Evolutionary conservation across 2,329 filamentous ascomycete species (phyloP), one percentile per base, ranked within the genome.

Genomic region (Trichophyton benhamiae): DNA sequence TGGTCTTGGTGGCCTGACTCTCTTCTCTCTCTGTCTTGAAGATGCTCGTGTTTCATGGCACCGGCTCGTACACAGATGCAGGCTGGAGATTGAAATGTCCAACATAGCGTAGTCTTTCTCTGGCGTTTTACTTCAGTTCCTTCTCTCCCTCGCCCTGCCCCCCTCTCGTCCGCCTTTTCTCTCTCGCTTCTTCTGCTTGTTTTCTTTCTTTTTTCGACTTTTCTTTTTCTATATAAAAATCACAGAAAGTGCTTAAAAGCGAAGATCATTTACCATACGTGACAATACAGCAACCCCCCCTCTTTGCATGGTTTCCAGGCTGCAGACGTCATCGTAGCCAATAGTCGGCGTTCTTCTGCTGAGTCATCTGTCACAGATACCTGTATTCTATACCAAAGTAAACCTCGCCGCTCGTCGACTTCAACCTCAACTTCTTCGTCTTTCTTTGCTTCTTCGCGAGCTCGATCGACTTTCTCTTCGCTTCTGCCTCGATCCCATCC

Each of bases 1-100:
- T 2, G 41, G 41, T n/a, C 41, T 44, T 44, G 41, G 41, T 44
- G 41, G 41, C 41, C 41, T 44, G 41, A 38, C 33, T 9, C 33
- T 27, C 33, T 38, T 38, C 9, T 13, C 33, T 13, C 9, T 3
- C 11, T 38, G 9, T 38, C 33, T 44, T 15, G 4, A 55, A 17
- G 33, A 15, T 55, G 52, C 52, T 36, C 52, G 52, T 55, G 52
- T 55, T 55, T 55, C 52, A 55, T 55, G 20, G 22, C 46, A 25
- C 52, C 33, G 52, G 52, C 30, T 55, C 27, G 52, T 55, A 33
- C 52, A 15, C n/a, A 36, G 15, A 6, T 44, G 41, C 41, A 33
- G 15, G 27, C 20, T 17, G 52, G 9, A 33, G 52, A 53, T 7
- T 7, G 22, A 30, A 53, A 30, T 53, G 49, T 33, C 49, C 49